Evolutionary conservation across 2,329 filamentous ascomycete genomes (phyloP).

Genomic region (Neonectria hederae): DNA sequence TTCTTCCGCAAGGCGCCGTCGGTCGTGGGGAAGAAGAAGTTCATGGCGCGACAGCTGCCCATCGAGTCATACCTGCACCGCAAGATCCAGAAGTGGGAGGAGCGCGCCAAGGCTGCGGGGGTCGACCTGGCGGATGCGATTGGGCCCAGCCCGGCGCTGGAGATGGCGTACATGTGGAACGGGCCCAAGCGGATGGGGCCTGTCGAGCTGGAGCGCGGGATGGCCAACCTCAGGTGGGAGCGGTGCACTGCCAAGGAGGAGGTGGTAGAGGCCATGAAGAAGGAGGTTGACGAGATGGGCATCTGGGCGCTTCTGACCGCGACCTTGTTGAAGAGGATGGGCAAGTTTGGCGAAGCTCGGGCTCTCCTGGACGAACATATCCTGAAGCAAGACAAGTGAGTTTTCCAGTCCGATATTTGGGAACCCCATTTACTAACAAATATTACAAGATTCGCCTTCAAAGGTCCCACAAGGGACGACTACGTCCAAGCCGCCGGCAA

Average conservation of each 20-base stretch:
- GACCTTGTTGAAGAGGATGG: slow-evolving; percentile 71
- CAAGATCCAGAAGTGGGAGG: slow-evolving; percentile 90
- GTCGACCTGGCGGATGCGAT: slow-evolving; percentile 81
- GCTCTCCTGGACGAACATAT: slow-evolving; percentile 71
- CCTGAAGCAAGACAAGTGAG: slow-evolving; percentile 70
- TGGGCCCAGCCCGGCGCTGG: slow-evolving; percentile 81
- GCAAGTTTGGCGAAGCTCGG: slow-evolving; percentile 71
- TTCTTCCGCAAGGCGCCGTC: slow-evolving; percentile 76
- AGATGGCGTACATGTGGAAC: slow-evolving; percentile 96
- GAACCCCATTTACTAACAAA: slow-evolving; percentile 8
- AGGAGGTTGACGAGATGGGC: slow-evolving; percentile 68
- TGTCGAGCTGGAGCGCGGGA: slow-evolving; percentile 69
- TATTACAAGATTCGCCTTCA: slow-evolving; percentile 58
- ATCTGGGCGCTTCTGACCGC: slow-evolving; percentile 74
- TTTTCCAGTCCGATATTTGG: not conserved
- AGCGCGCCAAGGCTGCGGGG: slow-evolving; percentile 72
- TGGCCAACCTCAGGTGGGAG: slow-evolving; percentile 71
- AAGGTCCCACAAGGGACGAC: slow-evolving; percentile 71
- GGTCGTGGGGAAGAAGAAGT: slow-evolving; percentile 83
- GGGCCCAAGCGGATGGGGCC: slow-evolving; percentile 82
- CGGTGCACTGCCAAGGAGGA: slow-evolving; percentile 63
- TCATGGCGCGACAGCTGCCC: slow-evolving; percentile 89
- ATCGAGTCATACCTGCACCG: slow-evolving; percentile 87
- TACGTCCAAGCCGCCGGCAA: slow-evolving; percentile 78
- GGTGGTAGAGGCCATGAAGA: slow-evolving; percentile 56